Evolutionary conservation across 495 filamentous ascomycete genomes (phyloP), one percentile per base, ranked within the genome.

Genomic region (Annulohypoxylon bovei): DNA sequence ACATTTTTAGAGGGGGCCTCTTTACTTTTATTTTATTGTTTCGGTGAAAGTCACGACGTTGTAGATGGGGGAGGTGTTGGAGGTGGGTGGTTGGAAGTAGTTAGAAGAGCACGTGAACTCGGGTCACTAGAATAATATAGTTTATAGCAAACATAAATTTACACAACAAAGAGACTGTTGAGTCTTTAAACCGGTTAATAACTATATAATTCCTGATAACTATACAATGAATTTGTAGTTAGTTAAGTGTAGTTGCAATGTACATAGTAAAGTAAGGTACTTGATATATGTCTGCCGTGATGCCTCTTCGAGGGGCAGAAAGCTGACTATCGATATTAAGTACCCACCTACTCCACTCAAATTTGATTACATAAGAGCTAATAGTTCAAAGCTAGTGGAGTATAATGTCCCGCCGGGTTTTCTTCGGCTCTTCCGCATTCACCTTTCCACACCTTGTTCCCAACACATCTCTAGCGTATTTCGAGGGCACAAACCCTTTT

Each of bases 401-500:
- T 32, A 23, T 9, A 8, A 30, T 52, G 39, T 44, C 37, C 63
- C 57, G 33, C 39, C 70, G 66, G 70, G 6, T 53, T 53, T 62
- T 75, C 72, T 67, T 75, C 72, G 72, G 72, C 3, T 14, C 25
- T 16, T 37, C 18, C 46, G 3, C 46, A 14, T 16, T 53, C 47
- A 53, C 44, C 37, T 46, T 42, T 1, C 16, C 32, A 53, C 62
- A 66, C 75, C 68, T 53, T 47, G 46, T 22, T 27, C 39, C 58
- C 47, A 58, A 66, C 67, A 12, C 20, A 23, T 39, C 49, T 2
- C 50, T 74, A 74, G 72, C 68, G 72, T 30, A 72, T 68, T 68
- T 72, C 53, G 33, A 74, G 72, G 72, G 72, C 72, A 74, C 72
- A 74, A 74, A 72, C 72, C 72, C 72, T 74, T 71, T 71, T 71